Evolutionary conservation across 1,139 yeast genomes (phyloP), one percentile per base, ranked within the genome.

Genomic region (Blastobotrys elegans): DNA sequence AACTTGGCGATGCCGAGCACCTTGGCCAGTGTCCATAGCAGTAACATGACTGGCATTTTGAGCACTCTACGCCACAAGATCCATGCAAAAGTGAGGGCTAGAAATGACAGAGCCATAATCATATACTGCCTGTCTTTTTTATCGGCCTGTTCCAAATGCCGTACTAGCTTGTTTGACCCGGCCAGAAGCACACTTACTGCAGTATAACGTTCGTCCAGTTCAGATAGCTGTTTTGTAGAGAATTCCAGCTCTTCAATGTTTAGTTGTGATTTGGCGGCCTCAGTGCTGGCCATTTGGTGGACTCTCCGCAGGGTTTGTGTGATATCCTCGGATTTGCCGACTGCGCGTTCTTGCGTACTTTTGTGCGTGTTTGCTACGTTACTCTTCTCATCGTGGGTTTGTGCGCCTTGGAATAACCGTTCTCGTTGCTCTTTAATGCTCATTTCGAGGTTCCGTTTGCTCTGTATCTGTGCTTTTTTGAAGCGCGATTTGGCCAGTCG

Each of bases 141-240:
- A 57, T 84, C 88, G 44, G 86, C 85, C 57, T 79, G 79, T 57
- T 83, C 87, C 47, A 84, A 77, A 50, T 80, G 75, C 53, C 73
- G 71, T 38, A 84, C 85, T 40, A 84, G 73, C 38, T 73, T 72
- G 47, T 70, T 73, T 0, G 86, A 79, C 40, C 75, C 78, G 46
- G 70, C 67, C 46, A 84, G 68, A 45, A 83, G 64, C 48, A 73
- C 73, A 43, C 79, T 77, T 54, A 82, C 79, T 39, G 75, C 73
- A 2, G 73, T 64, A 56, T 79, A 79, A 50, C 72, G 73, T 36
- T 74, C 73, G 47, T 79, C 76, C 52, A 82, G 69, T 29, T 68
- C 66, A 6, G 64, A 55, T 50, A 84, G 67, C 40, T 77, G 76
- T 37, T 72, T 70, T 0, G 84, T 74, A 37, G 84, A 83, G 48